Evolutionary conservation across 1,284 basidiomycete species (phyloP), one percentile per base, ranked within the genome.

Genomic region (Cutaneotrichosporon daszewskae): DNA sequence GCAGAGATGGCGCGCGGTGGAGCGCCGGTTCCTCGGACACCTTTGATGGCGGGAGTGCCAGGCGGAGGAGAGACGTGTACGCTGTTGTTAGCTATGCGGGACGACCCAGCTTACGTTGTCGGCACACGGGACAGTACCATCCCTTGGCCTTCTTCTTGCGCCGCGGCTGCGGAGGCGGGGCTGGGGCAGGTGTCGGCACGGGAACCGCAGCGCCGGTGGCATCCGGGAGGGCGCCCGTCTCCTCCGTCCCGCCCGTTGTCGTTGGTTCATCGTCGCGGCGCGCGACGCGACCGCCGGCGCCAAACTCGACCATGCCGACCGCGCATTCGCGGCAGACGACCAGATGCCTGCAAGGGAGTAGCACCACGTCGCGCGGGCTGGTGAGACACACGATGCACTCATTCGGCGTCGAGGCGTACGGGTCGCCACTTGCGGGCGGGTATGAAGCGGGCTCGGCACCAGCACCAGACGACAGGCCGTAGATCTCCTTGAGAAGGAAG

Each of bases 281-380:
- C 12, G 49, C 44, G 11, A 91, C 85, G 31, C 76, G 81, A 4
- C 88, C 88, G 3, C 89, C 88, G 0, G 89, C 89, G 27, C 89
- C 89, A 64, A 88, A 92, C 65, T 92, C 89, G 29, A 92, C 83
- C 89, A 92, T 92, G 62, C 91, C 91, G 33, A 91, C 71, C 0
- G 88, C 88, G 57, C 88, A 92, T 35, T 91, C 88, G 55, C 85
- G 81, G 72, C 89, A 92, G 6, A 89, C 89, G 43, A 92, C 88
- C 22, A 92, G 77, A 68, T 92, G 89, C 42, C 88, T 75, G 65
- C 89, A 92, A 0, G 88, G 89, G 5, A 92, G 77, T 5, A 92
- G 78, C 3, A 92, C 85, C 26, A 92, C 89, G 65, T 91, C 88
- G 35, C 87, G 78, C 1, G 88, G 84, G 0, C 83, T 80, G 3